Evolutionary conservation across 1,139 yeast species (phyloP), one percentile per base, ranked within the genome.

Genomic region (Magnusiomyces sp.): DNA sequence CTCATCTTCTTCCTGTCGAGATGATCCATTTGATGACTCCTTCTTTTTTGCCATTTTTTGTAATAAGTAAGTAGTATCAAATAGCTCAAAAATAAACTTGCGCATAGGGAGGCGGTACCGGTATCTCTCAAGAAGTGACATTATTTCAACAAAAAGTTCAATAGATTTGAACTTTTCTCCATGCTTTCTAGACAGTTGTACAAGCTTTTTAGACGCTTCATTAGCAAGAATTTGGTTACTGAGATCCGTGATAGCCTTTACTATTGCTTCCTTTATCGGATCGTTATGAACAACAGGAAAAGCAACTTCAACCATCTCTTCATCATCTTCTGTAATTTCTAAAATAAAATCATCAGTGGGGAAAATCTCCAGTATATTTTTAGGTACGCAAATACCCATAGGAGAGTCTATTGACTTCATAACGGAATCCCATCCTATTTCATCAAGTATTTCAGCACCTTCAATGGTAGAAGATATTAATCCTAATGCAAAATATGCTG

Each of bases 381-480:
- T 53, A 2, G 70, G 70, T 10, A 67, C 44, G 43, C 66, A 56
- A 16, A 62, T 58, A 1, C 86, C 80, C 23, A 73, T 61, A 1
- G 89, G 81, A 6, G 69, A 65, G 14, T 77, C 74, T 58, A 74
- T 74, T 2, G 72, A 69, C 53, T 80, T 77, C 40, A 77, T 64
- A 23, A 79, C 79, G 17, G 84, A 76, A 29, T 71, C 71, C 97
- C 97, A 90, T 1, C 81, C 80, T 49, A 75, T 69, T 59, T 88
- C 95, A 61, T 87, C 95, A 49, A 90, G 68, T n/a, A 89, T 79
- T 59, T 89, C 97, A 34, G 81, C 74, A 0, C 97, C 97, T 59
- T 87, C 90, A 36, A 71, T 71, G 0, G 95, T 87, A 17, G 75
- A 72, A 0, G 95, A 74, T 16, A 89, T 72, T 59, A 87, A 73